Conservation (phyloP, 192 early-diverging fungal species). For the Backusella luteola region DNA sequence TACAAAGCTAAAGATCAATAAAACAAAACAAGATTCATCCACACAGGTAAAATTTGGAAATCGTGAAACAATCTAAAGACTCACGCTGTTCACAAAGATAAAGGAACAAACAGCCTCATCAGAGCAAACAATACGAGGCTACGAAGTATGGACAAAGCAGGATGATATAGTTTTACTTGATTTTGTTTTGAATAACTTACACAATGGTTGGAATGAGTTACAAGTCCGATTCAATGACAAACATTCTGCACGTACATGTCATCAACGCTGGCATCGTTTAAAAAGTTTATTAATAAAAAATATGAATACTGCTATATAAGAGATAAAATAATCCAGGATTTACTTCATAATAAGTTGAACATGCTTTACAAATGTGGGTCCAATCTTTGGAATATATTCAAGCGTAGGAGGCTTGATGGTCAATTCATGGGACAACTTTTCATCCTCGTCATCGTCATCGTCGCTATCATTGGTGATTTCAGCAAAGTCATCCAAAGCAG, state of each 20-base stretch:
- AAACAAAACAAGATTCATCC: neutral
- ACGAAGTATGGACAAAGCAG: slow-evolving; percentile 33
- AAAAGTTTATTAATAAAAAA: slow-evolving; percentile 19
- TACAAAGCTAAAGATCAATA: neutral
- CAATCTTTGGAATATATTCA: slow-evolving; percentile 26
- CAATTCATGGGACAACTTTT: slow-evolving; percentile 1
- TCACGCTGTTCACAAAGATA: neutral
- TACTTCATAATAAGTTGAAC: slow-evolving; percentile 7
- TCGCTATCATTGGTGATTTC: slow-evolving; percentile 30
- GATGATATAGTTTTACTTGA: slow-evolving; percentile 29
- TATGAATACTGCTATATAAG: neutral
- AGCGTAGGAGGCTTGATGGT: slow-evolving; percentile 15
- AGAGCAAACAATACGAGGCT: slow-evolving; percentile 20
- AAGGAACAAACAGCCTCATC: neutral
- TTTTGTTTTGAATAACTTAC: slow-evolving; percentile 22
- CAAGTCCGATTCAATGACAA: slow-evolving; percentile 22
- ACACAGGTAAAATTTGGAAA: neutral
- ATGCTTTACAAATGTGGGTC: slow-evolving; percentile 18
- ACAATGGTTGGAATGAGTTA: slow-evolving; percentile 25
- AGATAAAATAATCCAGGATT: neutral
- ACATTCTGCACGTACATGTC: slow-evolving; percentile 27
- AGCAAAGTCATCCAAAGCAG: slow-evolving; percentile 41
- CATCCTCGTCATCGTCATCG: neutral
- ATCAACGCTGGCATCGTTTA: slow-evolving; percentile 24
- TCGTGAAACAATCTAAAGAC: neutral